Base-by-base conservation (phyloP, 2,329 filamentous ascomycete species). In the Trichothecium roseum region DNA sequence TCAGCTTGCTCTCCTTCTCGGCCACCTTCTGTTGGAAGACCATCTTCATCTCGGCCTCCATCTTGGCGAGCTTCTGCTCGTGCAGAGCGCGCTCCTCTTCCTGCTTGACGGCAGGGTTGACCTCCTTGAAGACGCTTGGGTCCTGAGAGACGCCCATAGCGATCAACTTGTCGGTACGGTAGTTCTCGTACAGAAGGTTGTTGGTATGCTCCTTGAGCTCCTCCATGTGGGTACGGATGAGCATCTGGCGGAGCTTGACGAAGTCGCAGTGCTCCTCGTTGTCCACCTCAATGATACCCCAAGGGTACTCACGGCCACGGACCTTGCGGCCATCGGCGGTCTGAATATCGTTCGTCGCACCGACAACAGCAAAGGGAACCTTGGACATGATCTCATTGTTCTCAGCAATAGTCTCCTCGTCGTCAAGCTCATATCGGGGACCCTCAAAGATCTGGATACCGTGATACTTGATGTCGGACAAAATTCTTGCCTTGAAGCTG, bases 21-120 rank as follows among this genome's bases (percentile, higher is more conserved):
- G 86, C 80, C 22, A 98, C 91, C 82, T 98, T 98, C 63, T 98
- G 91, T 64, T 96, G 91, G 86, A 98, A 98, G 50, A 98, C 91
- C 85, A 95, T 94, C 85, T 98, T 98, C 91, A 98, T 98, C 66
- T 98, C 91, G 55, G 87, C 80, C 66, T 98, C 91, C 91, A 98
- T 98, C 85, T 98, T 98, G 63, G 89, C 86, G 51, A 98, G 85
- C 74, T 98, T 98, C 74, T 95, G 88, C 69, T 98, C 91, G 74
- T 98, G 91, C 50, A 98, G 74, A 45, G 84, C 81, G 54, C 91
- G 86, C 73, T 98, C 91, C 69, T 98, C 91, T 63, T 98, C 91
- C 68, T 98, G 91, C 81, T 98, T 98, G 66, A 96, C 91, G 32
- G 91, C 89, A 44, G 91, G 91, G 77, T 98, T 98, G 74, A 98